Evolutionary conservation across 1,284 basidiomycete species (phyloP).

Genomic region (Apiotrichum domesticum): DNA sequence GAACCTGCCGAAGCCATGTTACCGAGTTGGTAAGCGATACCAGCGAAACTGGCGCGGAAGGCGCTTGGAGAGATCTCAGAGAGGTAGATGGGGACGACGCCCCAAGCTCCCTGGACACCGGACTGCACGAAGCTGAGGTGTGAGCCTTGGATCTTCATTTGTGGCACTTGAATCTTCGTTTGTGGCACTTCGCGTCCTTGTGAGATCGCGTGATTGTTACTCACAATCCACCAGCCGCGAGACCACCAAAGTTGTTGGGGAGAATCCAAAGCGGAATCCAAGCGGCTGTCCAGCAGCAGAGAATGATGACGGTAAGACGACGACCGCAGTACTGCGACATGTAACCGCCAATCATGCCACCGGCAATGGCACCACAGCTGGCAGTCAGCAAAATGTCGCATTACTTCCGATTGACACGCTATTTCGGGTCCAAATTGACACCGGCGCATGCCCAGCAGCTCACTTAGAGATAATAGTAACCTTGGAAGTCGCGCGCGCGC

Average conservation of each 20-base stretch:
- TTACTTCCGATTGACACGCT: no score
- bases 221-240: slow-evolving; percentile 37
- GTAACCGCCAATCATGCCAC: slow-evolving; percentile 71
- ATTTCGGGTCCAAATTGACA: no score
- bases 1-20: slow-evolving; percentile 79
- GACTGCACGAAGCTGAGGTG: slow-evolving; percentile 61
- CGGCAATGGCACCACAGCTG: slow-evolving; percentile 61
- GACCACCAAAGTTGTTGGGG: slow-evolving; percentile 50
- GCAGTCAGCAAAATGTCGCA: not conserved
- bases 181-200: slow-evolving; percentile 45
- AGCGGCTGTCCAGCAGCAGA: slow-evolving; percentile 53
- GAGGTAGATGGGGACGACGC: slow-evolving; percentile 52
- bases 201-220: not conserved
- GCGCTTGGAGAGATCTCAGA: slow-evolving; percentile 75
- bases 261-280: slow-evolving; percentile 69
- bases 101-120: slow-evolving; percentile 67
- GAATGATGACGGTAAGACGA: slow-evolving; percentile 52
- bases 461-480: slow-evolving; percentile 75
- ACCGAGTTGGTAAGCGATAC: slow-evolving; percentile 72
- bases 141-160: no score
- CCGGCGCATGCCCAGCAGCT: slow-evolving; percentile 6
- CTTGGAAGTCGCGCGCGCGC: slow-evolving; percentile 60
- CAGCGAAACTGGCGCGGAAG: slow-evolving; percentile 89
- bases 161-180: no score
- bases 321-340: slow-evolving; percentile 79